These are phyloP conservation scores for Acacia pycnantha DNA, from an alignment of 331 rosid genomes.

Conservation along the genomic window DNA sequence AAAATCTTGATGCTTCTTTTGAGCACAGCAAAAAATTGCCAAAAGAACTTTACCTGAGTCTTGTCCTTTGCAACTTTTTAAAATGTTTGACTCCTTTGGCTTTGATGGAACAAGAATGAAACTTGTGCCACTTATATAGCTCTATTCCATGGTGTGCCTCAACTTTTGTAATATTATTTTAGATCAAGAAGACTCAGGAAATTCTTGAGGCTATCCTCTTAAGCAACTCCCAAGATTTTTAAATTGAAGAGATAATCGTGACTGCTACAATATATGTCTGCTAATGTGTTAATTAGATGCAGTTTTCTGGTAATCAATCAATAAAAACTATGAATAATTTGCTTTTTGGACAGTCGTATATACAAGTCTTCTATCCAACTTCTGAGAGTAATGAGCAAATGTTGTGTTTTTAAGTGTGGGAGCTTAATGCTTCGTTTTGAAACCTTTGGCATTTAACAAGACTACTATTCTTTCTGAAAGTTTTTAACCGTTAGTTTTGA, in stretches of 20 bases:
- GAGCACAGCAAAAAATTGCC: not conserved
- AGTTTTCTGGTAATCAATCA: not conserved
- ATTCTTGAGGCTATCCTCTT: conserved; percentile 1
- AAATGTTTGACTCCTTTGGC: not conserved
- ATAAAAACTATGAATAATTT: not conserved
- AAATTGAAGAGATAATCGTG: not conserved
- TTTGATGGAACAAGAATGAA: not conserved
- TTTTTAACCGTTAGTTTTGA: too few relatives aligned
- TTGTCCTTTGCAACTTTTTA: not conserved
- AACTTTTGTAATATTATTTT: not conserved
- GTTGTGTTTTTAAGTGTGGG: not conserved
- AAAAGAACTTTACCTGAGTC: not conserved
- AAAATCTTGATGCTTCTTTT: not conserved
- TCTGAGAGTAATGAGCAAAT: not conserved
- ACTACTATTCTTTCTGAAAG: not conserved
- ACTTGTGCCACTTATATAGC: not conserved
- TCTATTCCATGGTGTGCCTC: conserved; percentile 1
- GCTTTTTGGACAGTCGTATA: not conserved
- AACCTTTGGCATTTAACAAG: not conserved
- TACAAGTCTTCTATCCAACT: not conserved
- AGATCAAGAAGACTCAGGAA: not conserved
- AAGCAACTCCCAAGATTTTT: not conserved
- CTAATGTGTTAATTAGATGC: not conserved
- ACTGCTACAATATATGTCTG: not conserved
- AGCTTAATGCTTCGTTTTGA: not conserved